Conservation (phyloP, 805 yeast genomes). For the Teunomyces lycoperdinae region DNA sequence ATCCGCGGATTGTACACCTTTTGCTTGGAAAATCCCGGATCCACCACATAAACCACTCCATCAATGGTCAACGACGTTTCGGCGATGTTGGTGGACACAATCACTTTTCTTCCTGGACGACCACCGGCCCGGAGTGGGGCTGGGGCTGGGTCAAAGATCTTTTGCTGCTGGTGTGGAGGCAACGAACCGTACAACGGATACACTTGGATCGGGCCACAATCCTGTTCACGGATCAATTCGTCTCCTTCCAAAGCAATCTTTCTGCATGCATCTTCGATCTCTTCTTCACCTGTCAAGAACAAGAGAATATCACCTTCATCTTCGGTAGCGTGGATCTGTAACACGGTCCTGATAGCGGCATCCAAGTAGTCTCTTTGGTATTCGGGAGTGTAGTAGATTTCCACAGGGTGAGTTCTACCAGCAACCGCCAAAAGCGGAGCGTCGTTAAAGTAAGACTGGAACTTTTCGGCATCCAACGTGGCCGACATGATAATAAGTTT, state of each 20-base stretch:
- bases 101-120: slow-evolving; percentile 91
- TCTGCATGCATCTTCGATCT: slow-evolving; percentile 94
- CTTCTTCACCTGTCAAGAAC: slow-evolving; percentile 95
- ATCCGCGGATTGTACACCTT: slow-evolving; percentile 95
- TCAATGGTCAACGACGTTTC: slow-evolving; percentile 97
- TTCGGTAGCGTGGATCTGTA: slow-evolving; percentile 96
- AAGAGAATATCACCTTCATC: slow-evolving; percentile 86
- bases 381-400: slow-evolving; percentile 94
- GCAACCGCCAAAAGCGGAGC: slow-evolving; percentile 97
- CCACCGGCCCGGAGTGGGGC: slow-evolving; percentile 68
- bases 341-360: slow-evolving; percentile 90
- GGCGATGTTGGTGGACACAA: slow-evolving; percentile 92
- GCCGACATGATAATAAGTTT: slow-evolving; percentile 97
- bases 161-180: slow-evolving; percentile 94
- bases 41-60: slow-evolving; percentile 95
- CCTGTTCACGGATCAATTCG: slow-evolving; percentile 82
- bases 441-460: slow-evolving; percentile 81
- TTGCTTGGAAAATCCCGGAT: slow-evolving; percentile 96
- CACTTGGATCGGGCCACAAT: slow-evolving; percentile 83
- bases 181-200: slow-evolving; percentile 95
- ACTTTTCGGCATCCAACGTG: slow-evolving; percentile 94
- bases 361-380: slow-evolving; percentile 93
- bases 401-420: slow-evolving; percentile 97
- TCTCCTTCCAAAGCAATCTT: slow-evolving; percentile 87
- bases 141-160: slow-evolving; percentile 90